Percentiles rank a stretch among this genome's conserved stretches.
Conservation (phyloP, 2,329 filamentous ascomycete genomes). For the Biscogniauxia mediterranea region DNA sequence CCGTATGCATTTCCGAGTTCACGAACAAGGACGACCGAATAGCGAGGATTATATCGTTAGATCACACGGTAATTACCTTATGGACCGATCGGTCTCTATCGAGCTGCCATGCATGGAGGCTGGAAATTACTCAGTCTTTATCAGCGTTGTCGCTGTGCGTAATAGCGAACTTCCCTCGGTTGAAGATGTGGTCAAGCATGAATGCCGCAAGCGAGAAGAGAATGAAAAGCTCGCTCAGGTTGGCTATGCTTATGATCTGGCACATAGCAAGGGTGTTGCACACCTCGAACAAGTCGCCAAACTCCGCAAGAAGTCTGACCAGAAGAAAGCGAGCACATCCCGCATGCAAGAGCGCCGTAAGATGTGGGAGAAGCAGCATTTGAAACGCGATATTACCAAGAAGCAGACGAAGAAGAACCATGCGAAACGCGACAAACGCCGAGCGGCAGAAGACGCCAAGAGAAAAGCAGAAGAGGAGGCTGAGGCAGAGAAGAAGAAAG, state of each 20-base stretch:
- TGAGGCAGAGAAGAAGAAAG: constrained; percentile 27
- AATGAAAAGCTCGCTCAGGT: constrained; percentile 60
- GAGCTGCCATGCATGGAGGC: constrained; percentile 55
- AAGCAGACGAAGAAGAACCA: constrained; percentile 41
- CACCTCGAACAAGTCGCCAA: constrained; percentile 51
- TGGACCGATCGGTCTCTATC: constrained; percentile 57
- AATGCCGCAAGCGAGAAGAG: constrained; percentile 46
- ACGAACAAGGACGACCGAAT: constrained; percentile 47
- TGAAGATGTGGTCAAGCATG: constrained; percentile 55
- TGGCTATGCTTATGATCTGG: constrained; percentile 58
- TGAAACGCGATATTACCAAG: constrained; percentile 36
- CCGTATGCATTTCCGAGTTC: constrained; percentile 50
- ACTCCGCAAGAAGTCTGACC: constrained; percentile 48
- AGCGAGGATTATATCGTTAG: constrained; percentile 60
- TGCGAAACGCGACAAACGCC: constrained; percentile 35
- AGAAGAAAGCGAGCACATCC: constrained; percentile 48
- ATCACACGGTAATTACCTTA: constrained; percentile 57
- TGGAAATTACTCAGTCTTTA: constrained; percentile 56
- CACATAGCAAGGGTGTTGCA: constrained; percentile 55
- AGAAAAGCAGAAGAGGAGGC: constrained; percentile 40
- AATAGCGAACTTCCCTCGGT: constrained; percentile 43
- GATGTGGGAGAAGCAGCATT: constrained; percentile 49
- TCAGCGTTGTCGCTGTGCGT: constrained; percentile 53
- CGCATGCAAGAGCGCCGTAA: constrained; percentile 45
- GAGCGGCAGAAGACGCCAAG: constrained; percentile 37